These are phyloP conservation scores for Evansstolkia leycettana DNA, from an alignment of 495 filamentous ascomycete species.

Conservation along the genomic window DNA sequence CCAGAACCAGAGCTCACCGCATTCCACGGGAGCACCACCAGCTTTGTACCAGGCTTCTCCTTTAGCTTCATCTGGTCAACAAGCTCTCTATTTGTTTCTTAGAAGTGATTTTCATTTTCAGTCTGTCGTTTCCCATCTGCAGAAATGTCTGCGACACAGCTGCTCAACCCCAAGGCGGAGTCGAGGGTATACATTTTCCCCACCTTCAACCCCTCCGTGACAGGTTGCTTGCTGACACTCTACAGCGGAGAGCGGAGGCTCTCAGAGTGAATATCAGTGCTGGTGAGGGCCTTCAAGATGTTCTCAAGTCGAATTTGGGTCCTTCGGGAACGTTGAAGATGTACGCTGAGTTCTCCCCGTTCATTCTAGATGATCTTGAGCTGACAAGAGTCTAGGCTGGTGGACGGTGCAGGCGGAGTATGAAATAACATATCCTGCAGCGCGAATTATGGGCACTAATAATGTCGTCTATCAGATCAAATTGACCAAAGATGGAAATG, in stretches of 20 bases:
- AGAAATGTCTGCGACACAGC: conserved; percentile 65
- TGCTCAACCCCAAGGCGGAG: conserved; percentile 97
- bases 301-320: conserved; percentile 90
- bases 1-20: conserved; percentile 31
- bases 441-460: conserved; percentile 1
- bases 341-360: conserved; percentile 32
- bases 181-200: conserved; percentile 55
- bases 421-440: conserved; percentile 19
- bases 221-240: conserved; percentile 28
- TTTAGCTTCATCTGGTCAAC: conserved; percentile 41
- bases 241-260: conserved; percentile 86
- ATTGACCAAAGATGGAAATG: conserved; percentile 96
- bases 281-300: conserved; percentile 90
- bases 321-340: conserved; percentile 95
- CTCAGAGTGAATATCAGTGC: conserved; percentile 92
- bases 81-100: conserved; percentile 13
- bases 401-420: conserved; percentile 90
- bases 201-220: conserved; percentile 16
- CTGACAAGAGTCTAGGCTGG: conserved; percentile 51
- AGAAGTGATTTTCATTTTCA: conserved; percentile 1
- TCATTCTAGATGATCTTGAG: neutral
- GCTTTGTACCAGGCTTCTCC: conserved; percentile 15
- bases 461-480: conserved; percentile 60
- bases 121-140: conserved; percentile 16
- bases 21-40: conserved; percentile 18